These are phyloP conservation scores for Hydrangea macrophylla DNA, from an alignment of 148 eudicot genomes.

Conservation along the genomic window DNA sequence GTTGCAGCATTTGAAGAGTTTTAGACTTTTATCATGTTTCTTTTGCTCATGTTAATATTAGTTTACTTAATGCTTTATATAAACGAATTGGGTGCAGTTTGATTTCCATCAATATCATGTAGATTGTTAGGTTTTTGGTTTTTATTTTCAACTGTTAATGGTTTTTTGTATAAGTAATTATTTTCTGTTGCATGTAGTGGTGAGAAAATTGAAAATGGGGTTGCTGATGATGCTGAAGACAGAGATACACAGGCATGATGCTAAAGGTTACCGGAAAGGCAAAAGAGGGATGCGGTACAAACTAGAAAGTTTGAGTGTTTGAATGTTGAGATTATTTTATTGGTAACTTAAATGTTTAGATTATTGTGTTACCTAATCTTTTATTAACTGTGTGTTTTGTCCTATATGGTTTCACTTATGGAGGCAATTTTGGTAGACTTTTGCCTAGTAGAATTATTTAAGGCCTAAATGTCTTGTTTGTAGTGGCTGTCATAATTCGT, in stretches of 20 bases:
- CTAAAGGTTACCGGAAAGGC: neutral
- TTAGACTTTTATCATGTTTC: no score
- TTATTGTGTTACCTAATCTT: neutral
- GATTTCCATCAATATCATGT: neutral
- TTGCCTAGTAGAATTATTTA: conserved; percentile 11
- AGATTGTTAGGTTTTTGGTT: neutral
- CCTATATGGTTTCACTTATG: neutral
- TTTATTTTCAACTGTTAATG: conserved; percentile 5
- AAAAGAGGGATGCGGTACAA: neutral
- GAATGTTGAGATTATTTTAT: neutral
- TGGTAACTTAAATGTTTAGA: no score
- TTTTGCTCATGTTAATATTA: neutral
- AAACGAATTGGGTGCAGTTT: neutral
- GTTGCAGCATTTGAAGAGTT: no score
- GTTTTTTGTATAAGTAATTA: neutral
- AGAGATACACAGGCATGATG: conserved; percentile 27
- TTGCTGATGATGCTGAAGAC: conserved; percentile 39
- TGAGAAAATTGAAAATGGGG: conserved; percentile 42
- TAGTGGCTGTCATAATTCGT: neutral
- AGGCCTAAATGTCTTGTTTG: conserved; percentile 10
- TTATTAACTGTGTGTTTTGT: neutral
- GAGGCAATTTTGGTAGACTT: conserved; percentile 20
- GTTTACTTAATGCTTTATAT: neutral
- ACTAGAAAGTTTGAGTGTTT: conserved; percentile 8
- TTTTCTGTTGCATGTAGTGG: conserved; percentile 29